Evolutionary conservation across 148 eudicot genomes (phyloP), one percentile per base, ranked within the genome.

Genomic region (Spergularia bocconei): DNA sequence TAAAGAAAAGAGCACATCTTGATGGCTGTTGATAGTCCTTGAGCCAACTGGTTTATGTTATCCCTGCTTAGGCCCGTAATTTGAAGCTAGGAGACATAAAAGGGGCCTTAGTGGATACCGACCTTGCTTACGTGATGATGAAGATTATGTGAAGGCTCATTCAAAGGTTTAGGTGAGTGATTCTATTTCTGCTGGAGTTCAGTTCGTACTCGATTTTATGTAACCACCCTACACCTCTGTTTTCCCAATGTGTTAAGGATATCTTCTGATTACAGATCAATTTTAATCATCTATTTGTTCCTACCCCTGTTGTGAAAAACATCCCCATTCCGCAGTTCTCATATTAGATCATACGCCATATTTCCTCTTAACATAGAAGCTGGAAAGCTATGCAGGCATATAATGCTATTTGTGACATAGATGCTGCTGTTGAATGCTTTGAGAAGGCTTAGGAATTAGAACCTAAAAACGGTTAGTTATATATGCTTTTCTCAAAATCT

Each of bases 351-450:
- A 41, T 41, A 41, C 47, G 4, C 6, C 47, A 41, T 41, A 41
- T 41, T 41, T 41, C 47, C 47, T 41, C 5, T 41, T 0, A 8
- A 41, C 0, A 5, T 41, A 41, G 47, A 13, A 39, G 63, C 36
- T 36, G 55, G 10, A 15, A 64, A 53, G 23, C 55, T 39, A 70
- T 57, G 58, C 88, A 91, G 98, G 98, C 90, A 69, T 80, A 80
- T 76, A 84, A 87, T 86, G 91, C 93, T 73, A 87, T 89, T 23
- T 83, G 80, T 77, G 86, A 87, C 70, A 79, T 93, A 44, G 93
- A 91, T 83, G 84, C 88, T 67, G 96, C 98, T n/a, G 89, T 75
- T 70, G 85, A 85, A 78, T 87, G 96, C 83, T 91, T 86, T 53
- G 78, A 77, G 70, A 91, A 85, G 78, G 98, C 98, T 58, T 71